Evolutionary conservation across 768 basidiomycete species (phyloP).

Genomic region (Leccinum rimulosum): DNA sequence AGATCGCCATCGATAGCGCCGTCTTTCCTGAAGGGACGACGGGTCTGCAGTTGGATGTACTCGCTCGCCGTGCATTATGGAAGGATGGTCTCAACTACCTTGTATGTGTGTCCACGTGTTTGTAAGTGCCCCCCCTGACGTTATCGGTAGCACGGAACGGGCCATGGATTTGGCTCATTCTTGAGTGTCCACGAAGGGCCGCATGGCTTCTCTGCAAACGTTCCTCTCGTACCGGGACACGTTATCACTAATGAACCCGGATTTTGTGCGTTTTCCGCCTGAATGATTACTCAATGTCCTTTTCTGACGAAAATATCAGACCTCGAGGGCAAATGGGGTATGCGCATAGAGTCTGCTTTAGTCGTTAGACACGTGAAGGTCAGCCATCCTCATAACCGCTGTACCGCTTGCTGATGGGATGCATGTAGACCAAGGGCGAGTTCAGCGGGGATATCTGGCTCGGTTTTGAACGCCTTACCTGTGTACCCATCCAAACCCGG

Average conservation of each 20-base stretch:
- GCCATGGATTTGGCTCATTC: constrained; percentile 88
- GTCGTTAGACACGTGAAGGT: constrained; percentile 62
- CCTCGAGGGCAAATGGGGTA: constrained; percentile 77
- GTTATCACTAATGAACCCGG: constrained; percentile 95
- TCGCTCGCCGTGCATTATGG: constrained; percentile 88
- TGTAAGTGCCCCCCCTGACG: constrained; percentile 13
- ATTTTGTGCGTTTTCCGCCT: constrained; percentile 58
- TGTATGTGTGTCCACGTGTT: constrained; percentile 40
- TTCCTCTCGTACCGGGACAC: constrained; percentile 79
- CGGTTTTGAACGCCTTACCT: constrained; percentile 88
- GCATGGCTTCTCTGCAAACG: constrained; percentile 67
- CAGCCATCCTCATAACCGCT: constrained; percentile 8
- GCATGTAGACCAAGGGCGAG: constrained; percentile 59
- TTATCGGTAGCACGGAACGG: constrained; percentile 74
- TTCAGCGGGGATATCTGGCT: constrained; percentile 80
- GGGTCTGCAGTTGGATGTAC: constrained; percentile 78
- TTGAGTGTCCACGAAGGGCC: constrained; percentile 85
- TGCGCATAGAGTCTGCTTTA: constrained; percentile 89
- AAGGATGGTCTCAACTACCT: constrained; percentile 80
- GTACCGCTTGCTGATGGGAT: constrained; percentile 6
- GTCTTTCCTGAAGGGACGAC: constrained; percentile 91
- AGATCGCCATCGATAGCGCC: constrained; percentile 90
- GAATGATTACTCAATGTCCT: constrained; percentile 11
- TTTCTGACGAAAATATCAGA: constrained; percentile 42
- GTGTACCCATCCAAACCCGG: constrained; percentile 89